Percentiles rank a stretch among this genome's conserved stretches.
Conservation (phyloP, 2,329 filamentous ascomycete species). For the Alternaria sp. region DNA sequence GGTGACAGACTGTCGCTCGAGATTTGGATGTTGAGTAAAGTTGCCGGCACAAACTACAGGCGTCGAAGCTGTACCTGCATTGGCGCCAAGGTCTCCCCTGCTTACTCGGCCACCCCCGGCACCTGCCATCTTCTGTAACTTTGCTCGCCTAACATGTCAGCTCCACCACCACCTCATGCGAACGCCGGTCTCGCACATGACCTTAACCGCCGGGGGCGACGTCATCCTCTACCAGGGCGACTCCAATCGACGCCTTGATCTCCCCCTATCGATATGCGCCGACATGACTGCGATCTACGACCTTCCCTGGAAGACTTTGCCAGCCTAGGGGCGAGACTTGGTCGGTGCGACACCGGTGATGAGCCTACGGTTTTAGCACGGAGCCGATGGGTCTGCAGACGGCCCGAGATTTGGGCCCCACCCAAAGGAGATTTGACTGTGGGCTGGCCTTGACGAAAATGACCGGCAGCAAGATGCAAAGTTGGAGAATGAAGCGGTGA, state of each 20-base stretch:
- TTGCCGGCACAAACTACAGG: background rate
- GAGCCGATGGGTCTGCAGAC: conserved; percentile 9
- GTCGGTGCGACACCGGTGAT: conserved; percentile 23
- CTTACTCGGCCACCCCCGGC: conserved; percentile 6
- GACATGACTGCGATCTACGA: conserved; percentile 1
- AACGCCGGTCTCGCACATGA: conserved; percentile 19
- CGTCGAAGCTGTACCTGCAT: background rate
- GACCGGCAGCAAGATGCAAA: background rate
- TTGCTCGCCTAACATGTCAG: background rate
- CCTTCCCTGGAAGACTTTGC: background rate
- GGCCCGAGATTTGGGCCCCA: conserved; percentile 14
- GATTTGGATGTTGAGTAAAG: conserved; percentile 4
- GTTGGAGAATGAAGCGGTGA: background rate
- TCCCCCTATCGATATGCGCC: conserved; percentile 2
- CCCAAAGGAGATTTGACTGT: conserved; percentile 6
- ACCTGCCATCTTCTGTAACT: conserved; percentile 6
- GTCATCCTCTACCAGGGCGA: conserved; percentile 16
- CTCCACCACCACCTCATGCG: background rate
- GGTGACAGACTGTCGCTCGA: conserved; percentile 2
- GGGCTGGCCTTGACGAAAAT: background rate
- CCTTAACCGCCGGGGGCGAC: conserved; percentile 16
- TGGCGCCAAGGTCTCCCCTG: conserved; percentile 2
- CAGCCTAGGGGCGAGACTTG: conserved; percentile 13
- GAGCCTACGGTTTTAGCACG: conserved; percentile 13
- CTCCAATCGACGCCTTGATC: background rate